phyloP scores from a whole-genome alignment of 345 rosid species.

The Arabidopsis arenosa region DNA sequence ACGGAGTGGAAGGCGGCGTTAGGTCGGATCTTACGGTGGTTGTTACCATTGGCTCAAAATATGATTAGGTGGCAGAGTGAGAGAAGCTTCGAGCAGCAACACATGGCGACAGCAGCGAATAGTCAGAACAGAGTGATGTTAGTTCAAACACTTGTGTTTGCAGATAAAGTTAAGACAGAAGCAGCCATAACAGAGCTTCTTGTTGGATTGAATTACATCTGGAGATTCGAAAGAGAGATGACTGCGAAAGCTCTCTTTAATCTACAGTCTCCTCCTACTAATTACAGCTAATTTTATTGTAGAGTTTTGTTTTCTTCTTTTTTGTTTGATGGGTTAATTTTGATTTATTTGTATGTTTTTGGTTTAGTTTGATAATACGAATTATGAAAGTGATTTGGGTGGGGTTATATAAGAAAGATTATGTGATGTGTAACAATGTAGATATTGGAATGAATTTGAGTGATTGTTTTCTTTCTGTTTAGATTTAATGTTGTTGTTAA shows the following conservation, averaged over 20 bases:
- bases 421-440: constrained; percentile 21
- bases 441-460: constrained; percentile 25
- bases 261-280: constrained; percentile 49
- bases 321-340: constrained; percentile 29
- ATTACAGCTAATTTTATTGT: constrained; percentile 51
- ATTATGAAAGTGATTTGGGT: constrained; percentile 30
- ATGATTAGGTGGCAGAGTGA: constrained; percentile 99
- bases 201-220: constrained; percentile 92
- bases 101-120: constrained; percentile 51
- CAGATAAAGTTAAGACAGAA: constrained; percentile 84
- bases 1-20: constrained; percentile 85
- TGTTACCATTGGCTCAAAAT: constrained; percentile 89
- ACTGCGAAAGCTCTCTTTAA: constrained; percentile 84
- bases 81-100: constrained; percentile 93
- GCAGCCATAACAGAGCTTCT: constrained; percentile 92
- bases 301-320: constrained; percentile 18
- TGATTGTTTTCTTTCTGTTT: background rate
- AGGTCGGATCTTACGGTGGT: constrained; percentile 78
- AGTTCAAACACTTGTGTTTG: constrained; percentile 78
- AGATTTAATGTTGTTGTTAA: background rate
- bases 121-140: constrained; percentile 57
- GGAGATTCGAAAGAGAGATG: constrained; percentile 99
- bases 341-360: background rate
- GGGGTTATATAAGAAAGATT: constrained; percentile 13
- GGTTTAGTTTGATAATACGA: constrained; percentile 37